Base-by-base conservation (phyloP, 805 yeast genomes). In the Saccharomyces jurei region DNA sequence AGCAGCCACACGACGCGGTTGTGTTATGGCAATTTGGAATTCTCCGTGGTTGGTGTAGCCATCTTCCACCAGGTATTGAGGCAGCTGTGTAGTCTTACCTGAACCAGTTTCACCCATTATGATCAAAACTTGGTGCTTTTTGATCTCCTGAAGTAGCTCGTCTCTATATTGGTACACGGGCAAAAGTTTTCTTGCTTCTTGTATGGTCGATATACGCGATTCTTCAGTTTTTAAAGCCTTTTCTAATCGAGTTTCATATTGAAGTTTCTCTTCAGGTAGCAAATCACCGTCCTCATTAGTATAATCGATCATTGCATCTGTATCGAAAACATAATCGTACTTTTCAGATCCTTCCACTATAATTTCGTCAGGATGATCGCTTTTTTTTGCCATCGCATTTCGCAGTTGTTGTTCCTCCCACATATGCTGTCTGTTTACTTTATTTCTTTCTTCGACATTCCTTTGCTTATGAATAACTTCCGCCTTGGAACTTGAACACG, bases 1-100 rank as follows among this genome's bases (percentile, higher is more conserved):
- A 0, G 98, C 98, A 0, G 98, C 98, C 8, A 92, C 97, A 64
- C 98, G 77, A 63, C 98, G 80, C 0, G 98, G 98, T 68, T 91
- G 97, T 0, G 97, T 91, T 62, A 96, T 89, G 1, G 90, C 96
- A 4, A 91, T 77, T 57, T 74, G 81, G 59, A 68, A 81, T 41
- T 87, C 74, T 0, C 81, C 80, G 41, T 71, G 67, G 41, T 74
- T 63, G 1, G 90, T 78, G 61, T 83, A 89, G 0, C 96, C 96
- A 25, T 86, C 91, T 62, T 90, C 96, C 55, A 81, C 80, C 11
- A 91, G 71, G 64, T 84, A 91, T 63, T 91, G 97, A 0, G 97
- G 97, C 9, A 91, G 67, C 68, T 91, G 97, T 0, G 97, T 91
- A 0, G 97, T 91, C 64, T 91, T 91, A 63, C 97, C 97, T 0